A percentile compares a stretch with the other conserved stretches of the same genome.
Conservation (phyloP, 176 grass and related monocot genomes). For the Cymbopogon citratus region DNA sequence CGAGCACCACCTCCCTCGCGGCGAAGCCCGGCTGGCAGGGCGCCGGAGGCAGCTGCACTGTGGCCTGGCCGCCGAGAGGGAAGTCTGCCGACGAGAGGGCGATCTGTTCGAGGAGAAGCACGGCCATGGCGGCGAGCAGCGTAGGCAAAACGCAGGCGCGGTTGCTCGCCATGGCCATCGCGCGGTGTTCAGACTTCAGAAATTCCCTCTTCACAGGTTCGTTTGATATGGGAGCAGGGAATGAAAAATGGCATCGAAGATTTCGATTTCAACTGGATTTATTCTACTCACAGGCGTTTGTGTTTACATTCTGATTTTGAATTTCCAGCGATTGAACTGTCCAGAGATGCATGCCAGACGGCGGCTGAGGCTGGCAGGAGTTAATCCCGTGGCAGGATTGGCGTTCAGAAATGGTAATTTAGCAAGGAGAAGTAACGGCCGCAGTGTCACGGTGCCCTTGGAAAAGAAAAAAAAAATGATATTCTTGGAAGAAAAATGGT, state of each 20-base stretch:
- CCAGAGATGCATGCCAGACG: not conserved
- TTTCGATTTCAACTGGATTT: not conserved
- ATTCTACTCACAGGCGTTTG: not conserved
- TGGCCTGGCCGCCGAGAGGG: constrained; percentile 15
- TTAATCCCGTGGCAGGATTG: constrained; percentile 18
- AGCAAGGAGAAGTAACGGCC: not conserved
- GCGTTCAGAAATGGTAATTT: constrained; percentile 22
- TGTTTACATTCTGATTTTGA: constrained; percentile 4
- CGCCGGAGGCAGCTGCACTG: constrained; percentile 19
- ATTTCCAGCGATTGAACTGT: not conserved
- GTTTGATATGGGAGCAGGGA: not conserved
- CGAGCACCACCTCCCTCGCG: constrained; percentile 18
- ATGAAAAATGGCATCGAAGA: not conserved
- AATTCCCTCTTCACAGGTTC: not conserved
- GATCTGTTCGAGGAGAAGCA: not conserved
- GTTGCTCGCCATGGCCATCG: not conserved
- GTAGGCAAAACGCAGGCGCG: not conserved
- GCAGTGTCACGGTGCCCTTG: not conserved
- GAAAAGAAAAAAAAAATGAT: not conserved
- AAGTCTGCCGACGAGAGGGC: constrained; percentile 22
- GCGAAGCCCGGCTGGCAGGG: not conserved
- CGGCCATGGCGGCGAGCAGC: not conserved
- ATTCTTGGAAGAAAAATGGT: not conserved
- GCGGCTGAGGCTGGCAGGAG: not conserved
- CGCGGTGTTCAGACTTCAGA: not conserved